Percentiles rank a stretch among this genome's conserved stretches.
Evolutionary conservation across 1,139 yeast species (phyloP).

Genomic region (Candida sp.): DNA sequence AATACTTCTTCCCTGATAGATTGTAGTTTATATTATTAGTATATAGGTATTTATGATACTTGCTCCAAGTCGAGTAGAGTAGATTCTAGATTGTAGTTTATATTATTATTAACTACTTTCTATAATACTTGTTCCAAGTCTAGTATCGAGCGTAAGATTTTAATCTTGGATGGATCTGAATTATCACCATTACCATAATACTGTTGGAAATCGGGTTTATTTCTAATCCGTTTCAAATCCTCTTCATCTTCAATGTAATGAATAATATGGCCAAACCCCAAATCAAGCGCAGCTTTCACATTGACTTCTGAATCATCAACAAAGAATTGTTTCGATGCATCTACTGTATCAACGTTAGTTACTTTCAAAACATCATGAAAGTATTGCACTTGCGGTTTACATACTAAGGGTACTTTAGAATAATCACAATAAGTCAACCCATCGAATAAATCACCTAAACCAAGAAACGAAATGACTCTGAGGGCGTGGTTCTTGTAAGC

Average conservation of each 20-base stretch:
- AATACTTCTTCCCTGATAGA: no score
- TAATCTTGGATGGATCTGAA: constrained; percentile 23
- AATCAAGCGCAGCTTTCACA: constrained; percentile 50
- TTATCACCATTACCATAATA: constrained; percentile 34
- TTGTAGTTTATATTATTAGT: no score
- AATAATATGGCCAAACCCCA: constrained; percentile 51
- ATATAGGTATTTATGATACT: no score
- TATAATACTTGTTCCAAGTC: constrained; percentile 18
- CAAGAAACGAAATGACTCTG: constrained; percentile 72
- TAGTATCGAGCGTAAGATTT: constrained; percentile 28
- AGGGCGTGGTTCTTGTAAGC: constrained; percentile 90
- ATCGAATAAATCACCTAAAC: constrained; percentile 86
- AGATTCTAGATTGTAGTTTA: not conserved
- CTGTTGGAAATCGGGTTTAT: constrained; percentile 26
- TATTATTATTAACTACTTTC: constrained; percentile 6
- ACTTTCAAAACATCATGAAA: constrained; percentile 54
- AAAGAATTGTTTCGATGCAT: constrained; percentile 43
- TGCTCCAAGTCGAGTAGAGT: no score
- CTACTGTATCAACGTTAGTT: constrained; percentile 51
- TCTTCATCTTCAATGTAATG: constrained; percentile 55
- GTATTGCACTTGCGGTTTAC: constrained; percentile 76
- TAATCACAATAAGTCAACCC: constrained; percentile 95
- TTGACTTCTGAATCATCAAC: constrained; percentile 82
- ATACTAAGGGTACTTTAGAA: constrained; percentile 57
- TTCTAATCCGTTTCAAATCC: constrained; percentile 31